Evolutionary conservation across 2,329 filamentous ascomycete species (phyloP), one percentile per base, ranked within the genome.

Genomic region (Trichoderma breve): DNA sequence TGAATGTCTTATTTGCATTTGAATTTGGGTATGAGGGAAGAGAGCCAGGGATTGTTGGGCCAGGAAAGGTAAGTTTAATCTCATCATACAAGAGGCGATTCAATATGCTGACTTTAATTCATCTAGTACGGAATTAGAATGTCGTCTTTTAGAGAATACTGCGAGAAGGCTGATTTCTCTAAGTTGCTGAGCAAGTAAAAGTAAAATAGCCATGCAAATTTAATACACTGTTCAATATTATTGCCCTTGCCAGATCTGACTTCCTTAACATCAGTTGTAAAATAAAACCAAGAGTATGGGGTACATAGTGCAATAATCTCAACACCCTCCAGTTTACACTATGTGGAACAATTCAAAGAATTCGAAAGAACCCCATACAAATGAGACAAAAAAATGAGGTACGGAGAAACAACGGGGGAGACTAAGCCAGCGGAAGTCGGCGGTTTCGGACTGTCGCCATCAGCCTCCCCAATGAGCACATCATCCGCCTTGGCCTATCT

Each of bases 371-470:
- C 18, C 3, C 36, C 36, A 39, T 39, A 15, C 14, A 39, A 39
- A 7, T 9, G 18, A 43, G 39, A 18, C 0, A n/a, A 7, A n/a
- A 43, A 18, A 7, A 1, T 6, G 5, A 47, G 1, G 47, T 7
- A 11, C 47, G 21, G 47, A 51, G 18, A 53, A 67, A 58, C 51
- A 67, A 34, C 51, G 64, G 64, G 51, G 51, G 70, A 0, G 34
- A 43, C 3, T 28, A 26, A n/a, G 4, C 6, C 43, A 26, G 60
- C 71, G 71, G 71, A 72, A 70, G 64, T 72, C 71, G 71, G 71
- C 57, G 71, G 71, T 64, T 68, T 74, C 74, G 73, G 74, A 68
- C 75, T 77, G 76, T 77, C 76, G 76, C 75, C 76, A 76, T 76
- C 73, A 61, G 65, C 65, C 63, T 47, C 71, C 72, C 61, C 65